Conservation (phyloP, 345 rosid genomes). For the Camelina laxa region DNA sequence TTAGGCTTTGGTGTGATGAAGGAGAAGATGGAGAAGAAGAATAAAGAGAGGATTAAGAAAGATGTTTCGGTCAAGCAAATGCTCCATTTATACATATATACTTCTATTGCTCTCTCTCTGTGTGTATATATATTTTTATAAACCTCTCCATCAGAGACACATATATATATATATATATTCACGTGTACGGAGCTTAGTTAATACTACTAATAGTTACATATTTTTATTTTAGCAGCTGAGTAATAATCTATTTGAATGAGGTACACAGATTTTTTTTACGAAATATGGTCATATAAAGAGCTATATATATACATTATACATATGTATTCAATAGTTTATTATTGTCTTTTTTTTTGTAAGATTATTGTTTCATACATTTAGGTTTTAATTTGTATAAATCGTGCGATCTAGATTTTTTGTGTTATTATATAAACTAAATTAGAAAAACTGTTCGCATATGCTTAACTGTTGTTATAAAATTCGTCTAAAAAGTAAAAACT, state of each 20-base stretch:
- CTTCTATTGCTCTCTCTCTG: background rate
- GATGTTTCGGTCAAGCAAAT: conserved; percentile 17
- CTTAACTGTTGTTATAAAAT: background rate
- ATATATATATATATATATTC: background rate
- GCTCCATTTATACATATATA: conserved; percentile 24
- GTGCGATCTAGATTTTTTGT: conserved; percentile 10
- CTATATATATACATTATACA: background rate
- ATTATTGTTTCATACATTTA: too few relatives aligned
- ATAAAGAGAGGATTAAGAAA: conserved; percentile 19
- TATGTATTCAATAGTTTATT: background rate
- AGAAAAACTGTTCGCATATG: background rate
- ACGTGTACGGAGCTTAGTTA: conserved; percentile 9
- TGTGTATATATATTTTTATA: background rate
- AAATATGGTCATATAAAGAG: conserved; percentile 1
- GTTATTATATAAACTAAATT: background rate
- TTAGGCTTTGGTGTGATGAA: conserved; percentile 18
- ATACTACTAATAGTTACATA: background rate
- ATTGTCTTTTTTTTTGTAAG: background rate
- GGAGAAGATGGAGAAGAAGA: background rate
- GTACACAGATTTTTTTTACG: background rate
- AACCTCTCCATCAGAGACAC: background rate
- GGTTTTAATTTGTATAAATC: background rate
- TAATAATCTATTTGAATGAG: conserved; percentile 5
- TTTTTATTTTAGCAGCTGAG: background rate
- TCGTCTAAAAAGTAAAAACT: background rate